phyloP scores from a whole-genome alignment of 129 eudicot species.

The Gnaphalium uliginosum region DNA sequence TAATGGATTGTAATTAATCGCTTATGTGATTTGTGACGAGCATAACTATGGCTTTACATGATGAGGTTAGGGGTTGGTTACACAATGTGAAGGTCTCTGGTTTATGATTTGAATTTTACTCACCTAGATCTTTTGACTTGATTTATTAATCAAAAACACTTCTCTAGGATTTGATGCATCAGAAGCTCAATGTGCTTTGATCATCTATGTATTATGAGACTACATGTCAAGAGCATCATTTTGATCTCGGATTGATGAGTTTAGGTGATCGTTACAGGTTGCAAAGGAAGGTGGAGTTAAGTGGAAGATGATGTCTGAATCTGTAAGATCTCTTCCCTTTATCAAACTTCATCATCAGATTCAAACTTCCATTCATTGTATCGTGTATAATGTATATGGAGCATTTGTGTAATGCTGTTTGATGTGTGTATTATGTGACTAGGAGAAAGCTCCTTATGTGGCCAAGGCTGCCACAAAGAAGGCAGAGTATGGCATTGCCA shows the following conservation, averaged over 20 bases:
- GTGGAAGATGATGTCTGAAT: conserved; percentile 51
- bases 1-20: background rate
- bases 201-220: background rate
- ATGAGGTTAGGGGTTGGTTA: background rate
- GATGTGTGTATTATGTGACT: background rate
- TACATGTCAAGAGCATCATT: background rate
- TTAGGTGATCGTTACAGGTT: conserved; percentile 17
- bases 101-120: background rate
- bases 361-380: background rate
- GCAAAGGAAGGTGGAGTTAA: conserved; percentile 30
- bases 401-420: background rate
- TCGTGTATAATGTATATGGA: background rate
- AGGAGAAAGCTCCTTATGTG: conserved; percentile 60
- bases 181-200: background rate
- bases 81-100: too few species aligned
- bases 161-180: background rate
- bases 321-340: conserved; percentile 39
- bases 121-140: background rate
- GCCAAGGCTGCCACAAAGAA: conserved; percentile 45
- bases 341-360: background rate
- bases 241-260: conserved; percentile 11
- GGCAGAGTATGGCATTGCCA: conserved; percentile 44
- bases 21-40: background rate
- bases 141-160: background rate
- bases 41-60: background rate